A percentile compares a stretch with the other conserved stretches of the same genome.
Evolutionary conservation across 2,329 filamentous ascomycete species (phyloP).

Genomic region (Colletotrichum aenigma): DNA sequence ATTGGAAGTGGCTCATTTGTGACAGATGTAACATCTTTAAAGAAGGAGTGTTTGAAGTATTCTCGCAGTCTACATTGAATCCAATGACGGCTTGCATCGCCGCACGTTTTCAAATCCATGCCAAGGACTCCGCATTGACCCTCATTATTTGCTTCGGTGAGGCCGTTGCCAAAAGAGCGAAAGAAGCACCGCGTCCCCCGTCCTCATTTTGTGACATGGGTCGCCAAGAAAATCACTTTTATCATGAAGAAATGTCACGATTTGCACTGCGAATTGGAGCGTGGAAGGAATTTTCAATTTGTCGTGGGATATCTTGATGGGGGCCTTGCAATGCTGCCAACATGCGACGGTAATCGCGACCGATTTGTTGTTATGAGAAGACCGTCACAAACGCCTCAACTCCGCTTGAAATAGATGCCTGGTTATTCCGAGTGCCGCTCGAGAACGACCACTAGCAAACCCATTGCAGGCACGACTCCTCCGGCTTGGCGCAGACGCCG

Average conservation of each 20-base stretch:
- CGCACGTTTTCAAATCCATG: neutral
- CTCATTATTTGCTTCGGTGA: neutral
- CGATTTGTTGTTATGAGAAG: neutral
- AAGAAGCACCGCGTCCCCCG: neutral
- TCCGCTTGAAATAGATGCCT: neutral
- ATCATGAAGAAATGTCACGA: neutral
- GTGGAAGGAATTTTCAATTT: neutral
- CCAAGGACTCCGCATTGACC: neutral
- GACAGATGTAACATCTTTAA: neutral
- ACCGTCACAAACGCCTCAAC: neutral
- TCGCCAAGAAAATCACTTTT: neutral
- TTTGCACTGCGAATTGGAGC: neutral
- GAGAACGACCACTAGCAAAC: neutral
- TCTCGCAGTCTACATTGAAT: neutral
- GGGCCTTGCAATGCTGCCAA: neutral
- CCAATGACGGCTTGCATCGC: neutral
- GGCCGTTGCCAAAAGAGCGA: neutral
- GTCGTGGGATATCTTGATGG: neutral
- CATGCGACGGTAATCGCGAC: neutral
- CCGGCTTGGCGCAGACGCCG: constrained; percentile 19
- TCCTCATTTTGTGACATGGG: neutral
- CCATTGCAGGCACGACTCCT: constrained; percentile 13
- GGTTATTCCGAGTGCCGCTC: neutral
- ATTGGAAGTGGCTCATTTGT: neutral
- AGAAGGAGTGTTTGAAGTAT: neutral